Evolutionary conservation across 768 basidiomycete genomes (phyloP), one percentile per base, ranked within the genome.

Genomic region (Floccularia luteovirens): DNA sequence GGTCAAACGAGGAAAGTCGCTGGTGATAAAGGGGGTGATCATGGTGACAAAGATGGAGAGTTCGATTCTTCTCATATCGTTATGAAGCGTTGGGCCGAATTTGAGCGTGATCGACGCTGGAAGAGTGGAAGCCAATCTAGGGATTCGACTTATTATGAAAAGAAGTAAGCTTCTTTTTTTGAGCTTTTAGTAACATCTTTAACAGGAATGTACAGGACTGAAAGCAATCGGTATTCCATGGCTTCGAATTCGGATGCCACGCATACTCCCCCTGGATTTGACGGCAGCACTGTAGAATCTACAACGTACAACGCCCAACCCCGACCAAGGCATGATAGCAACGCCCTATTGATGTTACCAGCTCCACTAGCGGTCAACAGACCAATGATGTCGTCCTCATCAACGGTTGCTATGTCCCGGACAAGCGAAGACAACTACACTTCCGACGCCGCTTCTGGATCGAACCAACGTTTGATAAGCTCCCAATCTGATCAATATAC

Each of bases 21-120:
- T 22, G 91, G 91, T 6, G 86, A 84, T 52, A 78, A 74, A 50
- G 77, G 71, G 25, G 65, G 51, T 38, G 73, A 73, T 42, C 87
- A 90, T 51, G 88, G 86, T 8, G 93, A 91, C 57, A 99, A 98
- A 67, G 90, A 94, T 46, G 96, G 96, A 57, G 88, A 88, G 57
- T 99, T 99, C 53, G 94, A 99, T 64, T 94, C 92, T 21, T 75
- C 80, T 32, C 82, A 93, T 62, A 98, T 99, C 50, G 86, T 94
- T 24, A 97, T 98, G 96, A 98, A 98, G 71, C 78, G 90, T 28
- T 99, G 94, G 94, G 91, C 80, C 13, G 96, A 98, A 62, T 98
- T 96, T 58, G 96, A 98, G 69, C 71, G 94, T 36, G 96, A 98
- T 49, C 67, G 94, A 49, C 73, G 92, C 45, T 97, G 90, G 90